These are phyloP conservation scores for Pholiota conissans DNA, from an alignment of 768 basidiomycete genomes.

Conservation along the genomic window DNA sequence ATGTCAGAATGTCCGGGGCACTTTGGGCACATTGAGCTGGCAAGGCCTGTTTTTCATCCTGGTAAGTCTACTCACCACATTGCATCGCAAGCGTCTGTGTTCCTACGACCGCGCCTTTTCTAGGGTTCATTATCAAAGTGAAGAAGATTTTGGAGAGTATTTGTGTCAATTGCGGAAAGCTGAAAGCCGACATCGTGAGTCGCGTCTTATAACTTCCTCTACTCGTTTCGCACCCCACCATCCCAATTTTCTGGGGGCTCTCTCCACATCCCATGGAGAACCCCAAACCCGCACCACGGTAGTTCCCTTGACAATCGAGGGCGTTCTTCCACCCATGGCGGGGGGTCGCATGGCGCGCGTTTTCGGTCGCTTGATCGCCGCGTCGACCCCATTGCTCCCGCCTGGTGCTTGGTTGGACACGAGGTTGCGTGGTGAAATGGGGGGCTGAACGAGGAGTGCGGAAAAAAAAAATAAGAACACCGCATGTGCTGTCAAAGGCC, in stretches of 20 bases:
- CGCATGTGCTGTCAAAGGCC: conserved; percentile 32
- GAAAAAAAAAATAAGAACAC: conserved; percentile 52
- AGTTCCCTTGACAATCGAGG: conserved; percentile 73
- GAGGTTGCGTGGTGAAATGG: conserved; percentile 93
- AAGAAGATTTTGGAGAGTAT: conserved; percentile 99
- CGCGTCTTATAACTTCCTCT: conserved; percentile 65
- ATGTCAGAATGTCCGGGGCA: conserved; percentile 99
- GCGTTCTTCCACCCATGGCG: conserved; percentile 80
- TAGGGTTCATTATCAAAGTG: conserved; percentile 95
- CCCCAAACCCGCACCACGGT: conserved; percentile 90
- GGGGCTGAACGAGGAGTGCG: conserved; percentile 97
- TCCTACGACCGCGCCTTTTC: neutral
- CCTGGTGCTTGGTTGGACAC: conserved; percentile 78
- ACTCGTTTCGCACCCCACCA: conserved; percentile 94
- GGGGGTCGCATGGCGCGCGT: conserved; percentile 68
- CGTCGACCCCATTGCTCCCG: conserved; percentile 64
- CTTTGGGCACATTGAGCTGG: conserved; percentile 98
- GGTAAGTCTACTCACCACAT: conserved; percentile 49
- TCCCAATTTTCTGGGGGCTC: conserved; percentile 99
- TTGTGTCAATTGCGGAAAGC: conserved; percentile 97
- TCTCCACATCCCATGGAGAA: conserved; percentile 89
- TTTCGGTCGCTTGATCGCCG: conserved; percentile 96
- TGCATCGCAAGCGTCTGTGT: neutral
- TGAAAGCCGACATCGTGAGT: conserved; percentile 98
- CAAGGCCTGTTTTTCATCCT: conserved; percentile 95